phyloP scores from a whole-genome alignment of 164 flowering plant genomes.

The Buxus sempervirens region DNA sequence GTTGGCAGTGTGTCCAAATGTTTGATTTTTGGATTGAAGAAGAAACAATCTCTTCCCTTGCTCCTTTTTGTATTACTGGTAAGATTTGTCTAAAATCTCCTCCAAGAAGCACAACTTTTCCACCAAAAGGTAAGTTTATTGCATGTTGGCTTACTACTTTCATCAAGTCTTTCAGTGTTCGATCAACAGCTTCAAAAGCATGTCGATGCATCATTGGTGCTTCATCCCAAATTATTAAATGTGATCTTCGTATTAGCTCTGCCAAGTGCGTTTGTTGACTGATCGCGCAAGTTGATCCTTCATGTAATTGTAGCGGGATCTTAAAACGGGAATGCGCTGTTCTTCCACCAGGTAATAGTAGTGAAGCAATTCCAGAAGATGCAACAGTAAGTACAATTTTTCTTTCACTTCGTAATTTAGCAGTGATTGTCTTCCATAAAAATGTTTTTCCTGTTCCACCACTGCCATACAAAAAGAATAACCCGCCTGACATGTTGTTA shows the following conservation, averaged over 20 bases:
- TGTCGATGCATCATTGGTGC: neutral
- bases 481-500: neutral
- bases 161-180: neutral
- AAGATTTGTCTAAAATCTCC: conserved; percentile 9
- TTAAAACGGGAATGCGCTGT: neutral
- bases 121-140: neutral
- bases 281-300: neutral
- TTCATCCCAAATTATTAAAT: neutral
- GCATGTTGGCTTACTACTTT: neutral
- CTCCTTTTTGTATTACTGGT: conserved; percentile 2
- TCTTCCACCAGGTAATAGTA: neutral
- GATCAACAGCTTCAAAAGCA: neutral
- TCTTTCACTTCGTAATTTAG: neutral
- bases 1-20: neutral
- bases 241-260: neutral
- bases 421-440: neutral
- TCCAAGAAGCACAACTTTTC: neutral
- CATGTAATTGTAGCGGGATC: neutral
- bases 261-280: neutral
- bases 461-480: neutral
- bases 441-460: neutral
- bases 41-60: neutral
- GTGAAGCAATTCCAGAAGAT: neutral
- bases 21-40: neutral
- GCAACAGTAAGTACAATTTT: neutral